phyloP scores from a whole-genome alignment of 164 flowering plant genomes.

The Piper betle region DNA sequence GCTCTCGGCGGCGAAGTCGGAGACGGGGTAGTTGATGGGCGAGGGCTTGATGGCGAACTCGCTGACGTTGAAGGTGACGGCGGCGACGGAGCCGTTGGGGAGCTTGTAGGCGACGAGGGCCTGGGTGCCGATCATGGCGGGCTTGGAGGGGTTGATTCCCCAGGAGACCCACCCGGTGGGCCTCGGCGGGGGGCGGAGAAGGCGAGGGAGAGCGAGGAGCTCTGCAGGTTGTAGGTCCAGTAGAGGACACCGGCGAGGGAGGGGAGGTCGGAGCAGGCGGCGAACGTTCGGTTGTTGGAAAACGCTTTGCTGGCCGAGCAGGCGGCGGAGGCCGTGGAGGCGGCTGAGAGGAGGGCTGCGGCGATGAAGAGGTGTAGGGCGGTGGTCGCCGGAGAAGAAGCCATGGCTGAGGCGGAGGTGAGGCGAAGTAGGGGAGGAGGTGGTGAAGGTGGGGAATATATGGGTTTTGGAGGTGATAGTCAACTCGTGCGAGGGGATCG shows the following conservation, averaged over 20 bases:
- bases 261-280: constrained; percentile 34
- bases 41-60: constrained; percentile 13
- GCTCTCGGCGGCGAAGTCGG: constrained; percentile 18
- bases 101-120: constrained; percentile 26
- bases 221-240: constrained; percentile 26
- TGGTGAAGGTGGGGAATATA: neutral
- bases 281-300: constrained; percentile 14
- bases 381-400: neutral
- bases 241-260: constrained; percentile 32
- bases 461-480: neutral
- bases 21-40: constrained; percentile 19
- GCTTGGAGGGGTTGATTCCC: constrained; percentile 41
- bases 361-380: neutral
- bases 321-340: constrained; percentile 1
- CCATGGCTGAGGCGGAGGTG: neutral
- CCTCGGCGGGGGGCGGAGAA: constrained; percentile 26
- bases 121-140: constrained; percentile 41
- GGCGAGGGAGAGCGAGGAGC: constrained; percentile 30
- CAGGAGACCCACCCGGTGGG: constrained; percentile 44
- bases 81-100: constrained; percentile 19
- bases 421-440: no score
- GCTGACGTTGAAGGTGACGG: constrained; percentile 22
- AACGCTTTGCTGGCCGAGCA: constrained; percentile 28
- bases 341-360: neutral
- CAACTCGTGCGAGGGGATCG: no score